phyloP scores from a whole-genome alignment of 805 yeast species.

The Yamadazyma endophytica region DNA sequence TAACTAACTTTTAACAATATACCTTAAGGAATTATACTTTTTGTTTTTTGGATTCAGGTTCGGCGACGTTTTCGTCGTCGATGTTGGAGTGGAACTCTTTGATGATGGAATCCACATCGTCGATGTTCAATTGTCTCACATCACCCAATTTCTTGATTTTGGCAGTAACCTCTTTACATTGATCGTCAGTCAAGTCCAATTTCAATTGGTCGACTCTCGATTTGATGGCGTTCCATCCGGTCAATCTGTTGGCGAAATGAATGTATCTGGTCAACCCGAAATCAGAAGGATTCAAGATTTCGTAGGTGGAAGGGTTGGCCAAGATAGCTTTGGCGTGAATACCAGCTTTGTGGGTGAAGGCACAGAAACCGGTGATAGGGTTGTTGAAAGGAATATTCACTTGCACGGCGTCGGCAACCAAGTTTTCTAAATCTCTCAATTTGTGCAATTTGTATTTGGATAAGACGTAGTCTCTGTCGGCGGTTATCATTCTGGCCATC shows the following conservation, averaged over 20 bases:
- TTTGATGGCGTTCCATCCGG: constrained; percentile 99
- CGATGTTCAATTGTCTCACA: constrained; percentile 88
- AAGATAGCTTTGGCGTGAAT: constrained; percentile 98
- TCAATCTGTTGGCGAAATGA: constrained; percentile 95
- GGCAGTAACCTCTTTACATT: constrained; percentile 89
- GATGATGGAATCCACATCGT: constrained; percentile 95
- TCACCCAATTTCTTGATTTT: constrained; percentile 95
- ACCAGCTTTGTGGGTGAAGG: constrained; percentile 99
- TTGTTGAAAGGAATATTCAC: constrained; percentile 97
- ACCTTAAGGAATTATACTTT: constrained; percentile 12
- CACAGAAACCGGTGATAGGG: constrained; percentile 99
- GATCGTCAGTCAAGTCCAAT: constrained; percentile 83
- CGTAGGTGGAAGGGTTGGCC: constrained; percentile 98
- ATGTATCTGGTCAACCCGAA: constrained; percentile 95
- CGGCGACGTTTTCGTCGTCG: constrained; percentile 36
- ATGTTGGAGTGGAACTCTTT: constrained; percentile 68
- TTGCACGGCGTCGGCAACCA: constrained; percentile 96
- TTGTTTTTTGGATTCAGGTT: constrained; percentile 37
- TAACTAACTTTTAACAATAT: constrained; percentile 1
- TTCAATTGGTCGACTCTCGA: constrained; percentile 96
- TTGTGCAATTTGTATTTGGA: constrained; percentile 94
- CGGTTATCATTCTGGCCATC: constrained; percentile 99
- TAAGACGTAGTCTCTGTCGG: constrained; percentile 92
- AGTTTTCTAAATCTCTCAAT: constrained; percentile 89
- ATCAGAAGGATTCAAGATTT: constrained; percentile 89